Evolutionary conservation across 2,329 filamentous ascomycete genomes (phyloP).

Genomic region (Colletotrichum musicola): DNA sequence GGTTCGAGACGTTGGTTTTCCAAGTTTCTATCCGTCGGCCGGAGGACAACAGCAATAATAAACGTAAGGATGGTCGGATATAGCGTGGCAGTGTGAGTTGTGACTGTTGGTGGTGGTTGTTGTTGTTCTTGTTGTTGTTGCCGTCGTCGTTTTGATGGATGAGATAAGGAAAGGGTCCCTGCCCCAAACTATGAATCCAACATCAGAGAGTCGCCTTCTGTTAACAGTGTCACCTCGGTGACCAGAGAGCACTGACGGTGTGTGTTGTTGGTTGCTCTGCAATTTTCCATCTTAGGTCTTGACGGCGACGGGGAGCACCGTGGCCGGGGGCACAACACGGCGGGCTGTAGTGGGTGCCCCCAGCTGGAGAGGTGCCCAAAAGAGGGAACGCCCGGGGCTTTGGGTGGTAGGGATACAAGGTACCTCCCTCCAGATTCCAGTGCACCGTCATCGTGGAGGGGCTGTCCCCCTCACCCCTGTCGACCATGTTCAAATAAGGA

Average conservation of each 20-base stretch:
- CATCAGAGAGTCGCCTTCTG: constrained; percentile 34
- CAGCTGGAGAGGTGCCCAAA: background rate
- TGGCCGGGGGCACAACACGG: background rate
- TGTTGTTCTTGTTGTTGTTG: too few species aligned
- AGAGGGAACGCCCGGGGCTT: constrained; percentile 5
- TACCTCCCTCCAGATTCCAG: constrained; percentile 20
- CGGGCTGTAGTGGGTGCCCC: background rate
- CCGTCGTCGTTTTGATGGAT: background rate
- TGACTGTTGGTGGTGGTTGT: too few species aligned
- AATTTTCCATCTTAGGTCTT: too few species aligned
- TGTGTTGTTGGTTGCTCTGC: background rate
- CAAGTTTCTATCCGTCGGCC: constrained; percentile 7
- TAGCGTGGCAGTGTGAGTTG: background rate
- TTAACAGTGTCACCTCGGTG: constrained; percentile 37
- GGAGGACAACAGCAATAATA: constrained; percentile 9
- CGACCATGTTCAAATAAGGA: constrained; percentile 39
- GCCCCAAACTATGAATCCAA: constrained; percentile 24
- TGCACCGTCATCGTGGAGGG: constrained; percentile 39
- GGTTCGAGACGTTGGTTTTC: constrained; percentile 3
- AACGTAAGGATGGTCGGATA: background rate
- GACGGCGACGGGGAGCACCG: constrained; percentile 23
- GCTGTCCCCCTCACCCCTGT: constrained; percentile 21
- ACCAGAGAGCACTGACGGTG: constrained; percentile 28
- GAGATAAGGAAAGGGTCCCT: constrained; percentile 16
- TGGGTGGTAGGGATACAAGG: constrained; percentile 21